Percentiles rank a stretch among this genome's conserved stretches.
Conservation (phyloP, 345 rosid species). For the Luvunga scandens region DNA sequence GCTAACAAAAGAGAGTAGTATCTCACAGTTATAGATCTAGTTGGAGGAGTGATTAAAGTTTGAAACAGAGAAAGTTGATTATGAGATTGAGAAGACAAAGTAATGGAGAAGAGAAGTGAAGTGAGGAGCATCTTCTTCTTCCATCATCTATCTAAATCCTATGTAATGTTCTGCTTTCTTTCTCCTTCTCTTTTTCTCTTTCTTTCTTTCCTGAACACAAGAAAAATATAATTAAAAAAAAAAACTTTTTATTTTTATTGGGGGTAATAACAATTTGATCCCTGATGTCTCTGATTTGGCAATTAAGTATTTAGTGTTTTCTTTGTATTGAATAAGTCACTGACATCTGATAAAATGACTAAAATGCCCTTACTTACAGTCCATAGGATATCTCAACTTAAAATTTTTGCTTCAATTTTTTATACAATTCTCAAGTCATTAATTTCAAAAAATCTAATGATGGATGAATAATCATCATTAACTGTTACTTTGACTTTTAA, state of each 20-base stretch:
- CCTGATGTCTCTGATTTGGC: not conserved
- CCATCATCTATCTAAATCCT: constrained; percentile 12
- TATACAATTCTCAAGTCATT: no score
- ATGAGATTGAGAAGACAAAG: not conserved
- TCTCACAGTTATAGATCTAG: constrained; percentile 3
- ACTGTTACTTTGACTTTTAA: no score
- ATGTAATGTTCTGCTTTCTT: constrained; percentile 9
- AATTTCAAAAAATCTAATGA: no score
- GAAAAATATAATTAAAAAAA: not conserved
- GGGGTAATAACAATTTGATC: not conserved
- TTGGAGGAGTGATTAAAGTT: not conserved
- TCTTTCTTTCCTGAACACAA: not conserved
- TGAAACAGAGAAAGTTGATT: not conserved
- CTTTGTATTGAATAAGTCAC: not conserved
- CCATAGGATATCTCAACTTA: no score
- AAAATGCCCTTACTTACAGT: not conserved
- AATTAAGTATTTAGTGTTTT: not conserved
- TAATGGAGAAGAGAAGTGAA: not conserved
- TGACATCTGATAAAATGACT: not conserved
- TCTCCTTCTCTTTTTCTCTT: not conserved
- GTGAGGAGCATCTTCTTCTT: constrained; percentile 18
- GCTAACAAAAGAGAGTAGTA: not conserved
- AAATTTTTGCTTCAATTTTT: no score
- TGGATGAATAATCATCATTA: no score
- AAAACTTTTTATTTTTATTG: not conserved